Base-by-base conservation (phyloP, 2,329 filamentous ascomycete genomes). In the Aspergillus latus region DNA sequence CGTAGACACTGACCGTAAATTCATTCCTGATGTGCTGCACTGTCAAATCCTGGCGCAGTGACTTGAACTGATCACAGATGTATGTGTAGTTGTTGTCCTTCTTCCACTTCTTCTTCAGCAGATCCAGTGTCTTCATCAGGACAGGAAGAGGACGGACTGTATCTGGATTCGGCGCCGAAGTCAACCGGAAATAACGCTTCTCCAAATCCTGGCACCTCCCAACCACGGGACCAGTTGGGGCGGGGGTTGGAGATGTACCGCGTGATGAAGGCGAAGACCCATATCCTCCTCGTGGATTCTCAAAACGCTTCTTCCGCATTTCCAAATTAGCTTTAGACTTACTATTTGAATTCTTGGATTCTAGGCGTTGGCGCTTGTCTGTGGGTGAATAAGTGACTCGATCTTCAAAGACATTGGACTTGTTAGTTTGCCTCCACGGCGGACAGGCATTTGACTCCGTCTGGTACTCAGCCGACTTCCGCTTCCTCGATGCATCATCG, bases 21-120 rank as follows among this genome's bases (percentile, higher is more conserved):
- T 95, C 90, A 75, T 92, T 96, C 78, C 91, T 92, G 78, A 99
- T 92, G 70, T 90, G 93, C 76, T 99, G 94, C 54, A 99, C 94
- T 39, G 94, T 99, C 72, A 99, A 83, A 79, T 99, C 94, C 81
- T 99, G 94, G 59, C 94, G 90, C 73, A 99, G 83, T 13, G 94
- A 97, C 76, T 99, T 99, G 82, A 99, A 96, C 82, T 99, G 94
- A 72, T 99, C 92, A 84, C 94, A 97, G 62, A 97, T 96, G 77
- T 97, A 99, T 65, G 86, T 87, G 76, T 99, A 99, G 76, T 97
- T 96, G 77, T 87, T 88, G 67, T 97, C 92, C 65, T 87, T 85
- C 71, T 87, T 89, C 94, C 94, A 99, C 77, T 96, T 97, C 78
- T 88, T 89, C 80, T 96, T 95, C 62, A 99, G 79, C 48, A 95